Evolutionary conservation across 2,329 filamentous ascomycete species (phyloP).

Genomic region (Byssothecium circinans): DNA sequence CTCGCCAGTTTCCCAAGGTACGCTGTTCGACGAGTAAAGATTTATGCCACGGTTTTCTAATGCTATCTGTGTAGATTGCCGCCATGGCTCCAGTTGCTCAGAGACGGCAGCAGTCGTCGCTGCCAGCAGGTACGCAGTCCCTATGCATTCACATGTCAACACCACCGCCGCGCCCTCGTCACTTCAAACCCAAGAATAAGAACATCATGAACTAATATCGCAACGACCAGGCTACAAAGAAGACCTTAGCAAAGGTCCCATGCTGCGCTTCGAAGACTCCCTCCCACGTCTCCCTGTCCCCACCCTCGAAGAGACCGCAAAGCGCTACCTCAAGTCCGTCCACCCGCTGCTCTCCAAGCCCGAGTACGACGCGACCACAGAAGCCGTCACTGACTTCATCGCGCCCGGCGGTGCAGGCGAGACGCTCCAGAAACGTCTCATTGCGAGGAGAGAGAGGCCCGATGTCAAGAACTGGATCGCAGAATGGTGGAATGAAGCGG

Average conservation of each 20-base stretch:
- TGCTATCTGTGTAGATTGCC: conserved; percentile 24
- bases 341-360: conserved; percentile 69
- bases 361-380: conserved; percentile 73
- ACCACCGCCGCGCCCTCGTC: too few species aligned
- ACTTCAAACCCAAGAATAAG: too few species aligned
- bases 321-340: conserved; percentile 78
- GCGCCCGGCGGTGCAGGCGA: conserved; percentile 81
- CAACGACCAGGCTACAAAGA: conserved; percentile 69
- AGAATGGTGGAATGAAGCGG: conserved; percentile 97
- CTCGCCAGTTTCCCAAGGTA: conserved; percentile 37
- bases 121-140: conserved; percentile 49
- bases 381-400: conserved; percentile 85
- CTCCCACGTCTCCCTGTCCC: conserved; percentile 78
- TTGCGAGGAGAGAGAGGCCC: conserved; percentile 77
- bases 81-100: conserved; percentile 37
- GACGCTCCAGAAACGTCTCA: conserved; percentile 82
- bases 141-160: conserved; percentile 17
- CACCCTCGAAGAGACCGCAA: conserved; percentile 77
- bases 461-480: conserved; percentile 90
- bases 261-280: conserved; percentile 86
- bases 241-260: conserved; percentile 75
- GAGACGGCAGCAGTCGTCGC: conserved; percentile 47
- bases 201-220: conserved; percentile 3
- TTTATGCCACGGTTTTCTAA: background rate
- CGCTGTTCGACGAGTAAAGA: conserved; percentile 6